Conservation (phyloP, 2,329 filamentous ascomycete species). For the Verticillium zaregamsianum region DNA sequence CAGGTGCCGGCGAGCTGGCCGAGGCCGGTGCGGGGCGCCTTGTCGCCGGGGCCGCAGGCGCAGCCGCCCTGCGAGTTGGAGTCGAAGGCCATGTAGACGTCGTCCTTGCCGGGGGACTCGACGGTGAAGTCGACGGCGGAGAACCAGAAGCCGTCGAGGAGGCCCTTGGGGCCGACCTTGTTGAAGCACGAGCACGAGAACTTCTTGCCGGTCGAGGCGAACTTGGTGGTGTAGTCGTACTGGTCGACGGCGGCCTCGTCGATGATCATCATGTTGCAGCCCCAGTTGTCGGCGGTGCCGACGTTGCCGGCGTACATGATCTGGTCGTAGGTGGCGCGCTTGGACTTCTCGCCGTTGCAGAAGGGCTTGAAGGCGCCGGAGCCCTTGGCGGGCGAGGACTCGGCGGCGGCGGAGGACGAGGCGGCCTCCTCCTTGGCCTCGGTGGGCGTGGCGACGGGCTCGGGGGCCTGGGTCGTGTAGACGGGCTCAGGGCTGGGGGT, state of each 20-base stretch:
- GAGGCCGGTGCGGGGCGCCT: constrained; percentile 26
- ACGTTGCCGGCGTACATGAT: constrained; percentile 45
- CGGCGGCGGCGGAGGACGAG: constrained; percentile 27
- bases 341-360: constrained; percentile 29
- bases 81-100: constrained; percentile 40
- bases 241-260: constrained; percentile 24
- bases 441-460: constrained; percentile 25
- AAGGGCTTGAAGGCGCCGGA: constrained; percentile 17
- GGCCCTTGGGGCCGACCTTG: constrained; percentile 44
- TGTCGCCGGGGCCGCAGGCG: constrained; percentile 30
- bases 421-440: constrained; percentile 23
- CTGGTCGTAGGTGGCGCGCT: constrained; percentile 42
- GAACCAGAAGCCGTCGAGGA: constrained; percentile 45
- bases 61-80: constrained; percentile 44
- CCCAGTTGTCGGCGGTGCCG: constrained; percentile 35
- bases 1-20: constrained; percentile 42
- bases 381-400: constrained; percentile 31
- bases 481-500: constrained; percentile 8
- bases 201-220: constrained; percentile 30
- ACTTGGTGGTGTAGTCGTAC: constrained; percentile 41
- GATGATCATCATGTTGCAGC: constrained; percentile 49
- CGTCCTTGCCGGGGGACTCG: constrained; percentile 17
- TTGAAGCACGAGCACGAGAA: constrained; percentile 42
- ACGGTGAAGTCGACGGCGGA: constrained; percentile 38
- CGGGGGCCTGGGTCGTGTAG: neutral